These are phyloP conservation scores for Fusarium kyushuense DNA, from an alignment of 2,329 filamentous ascomycete species.

Conservation along the genomic window DNA sequence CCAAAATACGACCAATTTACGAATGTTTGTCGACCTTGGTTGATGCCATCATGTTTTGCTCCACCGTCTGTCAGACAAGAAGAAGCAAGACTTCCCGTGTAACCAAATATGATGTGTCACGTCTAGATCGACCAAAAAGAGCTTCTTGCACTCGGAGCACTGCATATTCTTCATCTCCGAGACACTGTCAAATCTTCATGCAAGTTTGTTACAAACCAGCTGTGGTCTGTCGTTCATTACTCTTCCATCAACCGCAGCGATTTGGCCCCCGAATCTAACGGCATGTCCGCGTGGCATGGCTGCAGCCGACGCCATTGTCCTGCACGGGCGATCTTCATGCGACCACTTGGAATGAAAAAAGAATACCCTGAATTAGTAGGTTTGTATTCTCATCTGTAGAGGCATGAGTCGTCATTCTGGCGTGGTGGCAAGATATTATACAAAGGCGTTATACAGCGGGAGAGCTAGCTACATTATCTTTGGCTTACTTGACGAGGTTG, in stretches of 20 bases:
- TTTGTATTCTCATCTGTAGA: not conserved
- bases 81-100: not conserved
- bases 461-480: not conserved
- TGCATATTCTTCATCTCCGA: slow-evolving; percentile 6
- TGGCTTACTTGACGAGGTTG: slow-evolving; percentile 16
- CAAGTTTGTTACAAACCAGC: slow-evolving; percentile 6
- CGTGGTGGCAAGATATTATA: slow-evolving; percentile 16
- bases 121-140: not conserved
- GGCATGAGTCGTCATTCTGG: slow-evolving; percentile 17
- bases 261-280: slow-evolving; percentile 33
- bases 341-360: slow-evolving; percentile 30
- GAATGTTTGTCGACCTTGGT: not conserved
- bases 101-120: slow-evolving; percentile 19
- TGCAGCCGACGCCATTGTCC: slow-evolving; percentile 30
- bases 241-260: slow-evolving; percentile 5
- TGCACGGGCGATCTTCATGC: slow-evolving; percentile 38
- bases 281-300: slow-evolving; percentile 32
- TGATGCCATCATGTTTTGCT: slow-evolving; percentile 7
- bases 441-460: slow-evolving; percentile 4
- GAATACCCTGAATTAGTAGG: not conserved
- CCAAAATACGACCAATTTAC: not conserved
- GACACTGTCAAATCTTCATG: slow-evolving; percentile 19
- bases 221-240: slow-evolving; percentile 1
- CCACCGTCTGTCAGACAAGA: not conserved
- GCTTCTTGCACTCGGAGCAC: not conserved